A percentile compares a stretch with the other conserved stretches of the same genome.
Conservation (phyloP, 163 green algal species). For the Scenedesmus sp. region DNA sequence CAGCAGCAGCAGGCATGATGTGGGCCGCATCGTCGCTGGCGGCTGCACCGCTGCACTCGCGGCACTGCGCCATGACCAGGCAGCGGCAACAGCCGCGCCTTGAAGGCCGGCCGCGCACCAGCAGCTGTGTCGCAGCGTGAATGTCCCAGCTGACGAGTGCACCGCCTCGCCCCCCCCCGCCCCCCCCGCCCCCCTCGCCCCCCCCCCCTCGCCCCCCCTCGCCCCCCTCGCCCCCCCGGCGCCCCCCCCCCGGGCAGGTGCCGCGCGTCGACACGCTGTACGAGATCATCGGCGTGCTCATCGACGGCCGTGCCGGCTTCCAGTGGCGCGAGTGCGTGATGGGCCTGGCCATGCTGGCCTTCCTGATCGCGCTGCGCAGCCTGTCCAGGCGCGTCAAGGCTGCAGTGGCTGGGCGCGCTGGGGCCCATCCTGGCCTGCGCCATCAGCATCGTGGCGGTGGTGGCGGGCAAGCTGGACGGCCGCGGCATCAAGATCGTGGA, state of each 20-base stretch:
- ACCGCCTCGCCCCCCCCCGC: no score
- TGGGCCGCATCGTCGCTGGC: no score
- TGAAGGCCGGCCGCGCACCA: no score
- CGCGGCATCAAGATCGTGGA: conserved; percentile 58
- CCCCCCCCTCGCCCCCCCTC: no score
- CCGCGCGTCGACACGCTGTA: conserved; percentile 23
- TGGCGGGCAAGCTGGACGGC: conserved; percentile 63
- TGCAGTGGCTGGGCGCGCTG: conserved; percentile 71
- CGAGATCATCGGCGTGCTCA: background rate
- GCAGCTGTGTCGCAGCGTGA: no score
- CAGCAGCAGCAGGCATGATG: no score
- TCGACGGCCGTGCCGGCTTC: conserved; percentile 11
- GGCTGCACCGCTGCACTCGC: no score
- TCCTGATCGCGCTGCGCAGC: conserved; percentile 44
- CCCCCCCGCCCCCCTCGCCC: no score
- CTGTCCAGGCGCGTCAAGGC: conserved; percentile 29
- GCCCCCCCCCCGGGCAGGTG: background rate
- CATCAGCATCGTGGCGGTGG: conserved; percentile 58
- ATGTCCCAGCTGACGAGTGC: no score
- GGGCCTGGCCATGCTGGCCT: conserved; percentile 47
- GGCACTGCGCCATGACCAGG: no score
- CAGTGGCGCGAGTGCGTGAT: conserved; percentile 39
- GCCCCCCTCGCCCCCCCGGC: background rate
- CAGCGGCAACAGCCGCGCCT: no score
- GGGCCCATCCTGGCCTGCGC: conserved; percentile 77